Evolutionary conservation across 768 basidiomycete genomes (phyloP).

Genomic region (Termitomyces sp.): DNA sequence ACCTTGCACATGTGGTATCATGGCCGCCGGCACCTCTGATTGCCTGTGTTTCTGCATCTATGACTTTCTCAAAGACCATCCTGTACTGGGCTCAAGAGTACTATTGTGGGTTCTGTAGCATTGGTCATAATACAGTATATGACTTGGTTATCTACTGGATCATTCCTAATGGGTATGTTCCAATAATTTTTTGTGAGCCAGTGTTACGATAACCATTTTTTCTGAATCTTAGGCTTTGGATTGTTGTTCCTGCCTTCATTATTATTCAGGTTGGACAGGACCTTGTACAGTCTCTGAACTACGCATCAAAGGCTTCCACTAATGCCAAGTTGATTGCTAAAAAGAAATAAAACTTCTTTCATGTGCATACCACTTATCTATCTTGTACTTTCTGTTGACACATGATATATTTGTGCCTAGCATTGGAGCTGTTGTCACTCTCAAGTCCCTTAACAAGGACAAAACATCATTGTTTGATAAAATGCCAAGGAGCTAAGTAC

Average conservation of each 20-base stretch:
- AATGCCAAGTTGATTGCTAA: slow-evolving; percentile 15
- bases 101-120: slow-evolving; percentile 64
- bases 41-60: slow-evolving; percentile 65
- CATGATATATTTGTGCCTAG: no score
- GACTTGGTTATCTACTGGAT: slow-evolving; percentile 61
- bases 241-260: slow-evolving; percentile 64
- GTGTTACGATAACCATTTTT: background rate
- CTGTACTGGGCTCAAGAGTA: slow-evolving; percentile 83
- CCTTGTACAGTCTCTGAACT: slow-evolving; percentile 39
- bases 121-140: slow-evolving; percentile 63
- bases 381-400: background rate
- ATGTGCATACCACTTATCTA: background rate
- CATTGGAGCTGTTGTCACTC: no score
- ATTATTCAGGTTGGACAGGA: slow-evolving; percentile 57
- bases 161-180: slow-evolving; percentile 70
- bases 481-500: no score
- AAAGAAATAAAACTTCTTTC: slow-evolving; percentile 8
- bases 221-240: slow-evolving; percentile 54
- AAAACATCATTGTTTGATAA: no score
- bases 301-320: slow-evolving; percentile 17
- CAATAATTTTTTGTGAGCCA: background rate
- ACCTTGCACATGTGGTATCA: slow-evolving; percentile 56
- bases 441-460: no score
- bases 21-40: slow-evolving; percentile 68
- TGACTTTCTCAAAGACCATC: slow-evolving; percentile 83